phyloP scores from a whole-genome alignment of 1,284 basidiomycete species.

The Malassezia vespertilionis region DNA sequence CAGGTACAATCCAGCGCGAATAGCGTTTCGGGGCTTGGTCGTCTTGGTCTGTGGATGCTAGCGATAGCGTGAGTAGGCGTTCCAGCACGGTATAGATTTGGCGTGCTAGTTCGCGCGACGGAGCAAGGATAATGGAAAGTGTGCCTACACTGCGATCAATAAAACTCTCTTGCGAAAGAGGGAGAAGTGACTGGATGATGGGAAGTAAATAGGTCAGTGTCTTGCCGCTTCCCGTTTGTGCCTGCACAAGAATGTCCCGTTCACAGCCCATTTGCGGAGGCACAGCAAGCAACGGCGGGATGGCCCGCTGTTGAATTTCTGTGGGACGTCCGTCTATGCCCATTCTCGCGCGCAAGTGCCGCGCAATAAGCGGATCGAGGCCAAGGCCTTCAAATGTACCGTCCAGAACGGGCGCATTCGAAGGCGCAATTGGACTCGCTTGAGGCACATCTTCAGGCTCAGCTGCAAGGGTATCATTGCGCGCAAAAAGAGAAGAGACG shows the following conservation, averaged over 20 bases:
- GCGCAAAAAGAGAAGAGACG: constrained; percentile 16
- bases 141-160: constrained; percentile 71
- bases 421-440: constrained; percentile 16
- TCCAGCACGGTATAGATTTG: constrained; percentile 72
- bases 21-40: constrained; percentile 49
- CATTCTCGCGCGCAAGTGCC: constrained; percentile 73
- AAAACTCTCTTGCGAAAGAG: constrained; percentile 62
- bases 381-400: constrained; percentile 53
- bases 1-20: constrained; percentile 79
- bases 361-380: constrained; percentile 66
- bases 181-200: constrained; percentile 84
- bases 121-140: constrained; percentile 83
- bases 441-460: constrained; percentile 8
- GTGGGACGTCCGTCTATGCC: constrained; percentile 68
- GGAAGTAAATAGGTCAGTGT: constrained; percentile 89
- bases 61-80: constrained; percentile 53
- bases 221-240: constrained; percentile 96
- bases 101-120: constrained; percentile 85
- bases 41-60: constrained; percentile 57
- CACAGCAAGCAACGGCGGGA: constrained; percentile 60
- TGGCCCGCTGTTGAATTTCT: constrained; percentile 71
- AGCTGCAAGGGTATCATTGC: constrained; percentile 6
- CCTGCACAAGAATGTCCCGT: constrained; percentile 86
- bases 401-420: constrained; percentile 47
- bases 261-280: constrained; percentile 31